Conservation (phyloP, 1,139 yeast genomes). For the Geotrichum histeridarum region DNA sequence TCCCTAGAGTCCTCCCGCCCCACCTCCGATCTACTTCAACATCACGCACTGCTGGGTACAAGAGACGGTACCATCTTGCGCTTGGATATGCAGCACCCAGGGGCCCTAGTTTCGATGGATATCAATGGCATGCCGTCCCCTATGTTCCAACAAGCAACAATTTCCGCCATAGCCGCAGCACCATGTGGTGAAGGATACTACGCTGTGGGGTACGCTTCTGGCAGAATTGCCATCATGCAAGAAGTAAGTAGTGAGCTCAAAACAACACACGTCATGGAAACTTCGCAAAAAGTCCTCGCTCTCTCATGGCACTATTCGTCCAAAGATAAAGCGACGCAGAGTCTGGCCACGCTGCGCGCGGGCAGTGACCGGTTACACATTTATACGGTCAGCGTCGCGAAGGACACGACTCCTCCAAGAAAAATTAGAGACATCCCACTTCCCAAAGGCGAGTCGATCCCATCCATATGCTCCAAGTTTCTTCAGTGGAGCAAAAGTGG, state of each 20-base stretch:
- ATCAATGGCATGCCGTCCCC: background rate
- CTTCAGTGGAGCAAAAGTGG: conserved; percentile 20
- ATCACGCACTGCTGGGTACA: conserved; percentile 15
- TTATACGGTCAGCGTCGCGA: conserved; percentile 12
- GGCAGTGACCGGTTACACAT: conserved; percentile 15
- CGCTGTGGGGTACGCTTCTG: conserved; percentile 18
- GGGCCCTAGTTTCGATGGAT: background rate
- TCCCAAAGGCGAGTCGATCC: conserved; percentile 6
- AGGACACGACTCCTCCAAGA: conserved; percentile 4
- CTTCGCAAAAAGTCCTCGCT: conserved; percentile 11
- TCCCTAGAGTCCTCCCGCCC: background rate
- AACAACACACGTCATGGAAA: conserved; percentile 6
- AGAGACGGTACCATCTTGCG: conserved; percentile 18
- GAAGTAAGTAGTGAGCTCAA: background rate
- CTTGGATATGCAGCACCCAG: conserved; percentile 12
- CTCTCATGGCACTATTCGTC: conserved; percentile 19
- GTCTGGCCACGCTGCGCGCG: conserved; percentile 16
- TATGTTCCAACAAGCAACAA: conserved; percentile 8
- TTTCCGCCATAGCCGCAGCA: conserved; percentile 17
- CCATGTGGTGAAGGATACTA: conserved; percentile 19
- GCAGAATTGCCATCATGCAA: conserved; percentile 16
- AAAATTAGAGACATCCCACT: conserved; percentile 17
- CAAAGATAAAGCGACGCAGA: conserved; percentile 15
- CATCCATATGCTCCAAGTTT: conserved; percentile 8
- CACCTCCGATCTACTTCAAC: background rate